These are phyloP conservation scores for Coemansia sp. DNA, from an alignment of 371 early-diverging fungal genomes.

Conservation along the genomic window DNA sequence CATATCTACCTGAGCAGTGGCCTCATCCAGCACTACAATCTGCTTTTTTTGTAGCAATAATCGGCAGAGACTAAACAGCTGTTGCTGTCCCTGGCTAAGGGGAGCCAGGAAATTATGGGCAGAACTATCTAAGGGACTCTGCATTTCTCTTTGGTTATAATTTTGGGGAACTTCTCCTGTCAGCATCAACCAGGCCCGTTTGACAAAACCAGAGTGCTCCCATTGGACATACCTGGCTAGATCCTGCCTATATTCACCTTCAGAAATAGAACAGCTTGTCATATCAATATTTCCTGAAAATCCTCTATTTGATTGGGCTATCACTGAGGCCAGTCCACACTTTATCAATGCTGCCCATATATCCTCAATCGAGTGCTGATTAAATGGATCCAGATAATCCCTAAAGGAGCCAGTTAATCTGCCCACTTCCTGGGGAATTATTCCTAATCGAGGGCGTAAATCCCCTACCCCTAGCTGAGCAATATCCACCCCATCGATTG, in stretches of 20 bases:
- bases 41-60: background rate
- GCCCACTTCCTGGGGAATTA: slow-evolving; percentile 65
- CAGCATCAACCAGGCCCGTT: background rate
- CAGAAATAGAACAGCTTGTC: no score
- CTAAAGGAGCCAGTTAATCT: slow-evolving; percentile 56
- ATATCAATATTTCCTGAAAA: background rate
- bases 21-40: background rate
- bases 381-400: slow-evolving; percentile 55
- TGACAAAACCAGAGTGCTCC: background rate
- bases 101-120: background rate
- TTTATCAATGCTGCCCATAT: slow-evolving; percentile 62
- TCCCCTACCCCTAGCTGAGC: slow-evolving; percentile 5
- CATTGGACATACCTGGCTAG: background rate
- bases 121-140: background rate
- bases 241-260: background rate
- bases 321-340: slow-evolving; percentile 56
- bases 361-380: slow-evolving; percentile 50
- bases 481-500: slow-evolving; percentile 11
- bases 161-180: background rate
- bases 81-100: background rate
- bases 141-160: background rate
- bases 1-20: background rate
- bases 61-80: background rate
- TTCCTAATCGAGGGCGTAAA: slow-evolving; percentile 58
- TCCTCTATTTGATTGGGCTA: background rate